Conservation (phyloP, 2,329 filamentous ascomycete genomes). For the Colletotrichum liriopes region DNA sequence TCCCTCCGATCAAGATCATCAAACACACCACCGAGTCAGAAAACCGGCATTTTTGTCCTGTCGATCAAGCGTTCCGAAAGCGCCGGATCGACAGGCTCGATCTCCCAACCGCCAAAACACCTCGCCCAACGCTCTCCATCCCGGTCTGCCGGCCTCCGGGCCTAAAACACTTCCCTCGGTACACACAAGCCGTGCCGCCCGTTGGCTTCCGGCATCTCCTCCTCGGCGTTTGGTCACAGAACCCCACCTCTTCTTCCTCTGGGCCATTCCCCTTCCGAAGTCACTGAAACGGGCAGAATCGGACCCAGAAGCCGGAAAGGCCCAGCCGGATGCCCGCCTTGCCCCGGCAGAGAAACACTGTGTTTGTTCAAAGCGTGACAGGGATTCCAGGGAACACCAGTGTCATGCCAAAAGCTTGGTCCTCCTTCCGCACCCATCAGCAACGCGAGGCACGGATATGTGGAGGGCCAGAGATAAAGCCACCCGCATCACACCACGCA, state of each 20-base stretch:
- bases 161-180: neutral
- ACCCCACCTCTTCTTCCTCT: neutral
- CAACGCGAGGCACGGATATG: slow-evolving; percentile 9
- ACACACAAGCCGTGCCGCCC: neutral
- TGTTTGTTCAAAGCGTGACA: neutral
- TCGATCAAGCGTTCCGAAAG: slow-evolving; percentile 12
- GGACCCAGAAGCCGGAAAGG: neutral
- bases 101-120: neutral
- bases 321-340: neutral
- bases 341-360: neutral
- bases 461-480: neutral
- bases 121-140: neutral
- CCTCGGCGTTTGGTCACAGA: neutral
- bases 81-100: neutral
- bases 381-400: neutral
- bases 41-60: neutral
- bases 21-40: neutral
- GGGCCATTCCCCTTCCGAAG: neutral
- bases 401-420: slow-evolving; percentile 5
- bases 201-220: neutral
- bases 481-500: neutral
- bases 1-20: no score
- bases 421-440: neutral
- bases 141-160: neutral
- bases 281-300: neutral